Conservation (phyloP, 2,329 filamentous ascomycete species). For the Pseudogymnoascus sp. region DNA sequence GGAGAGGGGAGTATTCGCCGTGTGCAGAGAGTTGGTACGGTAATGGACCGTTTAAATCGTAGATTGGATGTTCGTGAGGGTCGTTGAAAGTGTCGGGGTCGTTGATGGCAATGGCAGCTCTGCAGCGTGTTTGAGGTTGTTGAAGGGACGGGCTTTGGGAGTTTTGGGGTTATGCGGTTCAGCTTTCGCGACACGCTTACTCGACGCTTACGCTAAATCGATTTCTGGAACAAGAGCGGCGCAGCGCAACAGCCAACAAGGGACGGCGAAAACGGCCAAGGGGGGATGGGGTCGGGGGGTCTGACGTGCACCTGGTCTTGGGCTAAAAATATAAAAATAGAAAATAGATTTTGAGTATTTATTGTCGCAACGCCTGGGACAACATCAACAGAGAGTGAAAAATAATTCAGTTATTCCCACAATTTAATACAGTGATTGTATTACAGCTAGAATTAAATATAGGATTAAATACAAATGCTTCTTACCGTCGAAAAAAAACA, state of each 20-base stretch:
- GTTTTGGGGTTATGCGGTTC: slow-evolving; percentile 4
- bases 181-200: slow-evolving; percentile 6
- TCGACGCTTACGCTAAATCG: background rate
- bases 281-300: background rate
- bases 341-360: background rate
- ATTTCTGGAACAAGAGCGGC: slow-evolving; percentile 7
- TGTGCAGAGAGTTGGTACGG: background rate
- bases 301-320: slow-evolving; percentile 6
- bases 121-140: background rate
- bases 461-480: background rate
- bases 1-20: background rate
- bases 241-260: background rate
- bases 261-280: background rate
- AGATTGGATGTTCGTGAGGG: background rate
- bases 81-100: background rate
- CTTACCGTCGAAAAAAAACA: background rate
- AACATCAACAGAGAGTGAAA: background rate
- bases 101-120: background rate
- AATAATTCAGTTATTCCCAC: background rate
- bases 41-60: background rate
- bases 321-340: slow-evolving; percentile 10
- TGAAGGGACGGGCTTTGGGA: background rate
- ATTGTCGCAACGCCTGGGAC: background rate
- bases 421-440: background rate
- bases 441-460: background rate